Evolutionary conservation across 2,329 filamentous ascomycete genomes (phyloP).

Genomic region (Aureobasidium sp.): DNA sequence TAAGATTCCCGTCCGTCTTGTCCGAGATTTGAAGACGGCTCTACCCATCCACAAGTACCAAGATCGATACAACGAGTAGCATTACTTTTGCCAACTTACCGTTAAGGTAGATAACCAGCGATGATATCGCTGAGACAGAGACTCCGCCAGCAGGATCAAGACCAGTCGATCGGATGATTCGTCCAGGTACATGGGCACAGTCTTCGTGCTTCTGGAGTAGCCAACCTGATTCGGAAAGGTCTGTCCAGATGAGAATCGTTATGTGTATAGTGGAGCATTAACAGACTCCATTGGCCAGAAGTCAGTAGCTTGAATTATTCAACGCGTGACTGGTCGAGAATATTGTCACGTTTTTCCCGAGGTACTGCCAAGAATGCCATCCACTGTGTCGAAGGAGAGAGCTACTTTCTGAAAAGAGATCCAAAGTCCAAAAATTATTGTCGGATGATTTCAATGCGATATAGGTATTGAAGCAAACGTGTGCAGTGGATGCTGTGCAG

Average conservation of each 20-base stretch:
- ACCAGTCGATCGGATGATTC: not conserved
- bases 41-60: not conserved
- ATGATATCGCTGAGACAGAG: not conserved
- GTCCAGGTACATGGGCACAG: not conserved
- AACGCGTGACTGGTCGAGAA: not conserved
- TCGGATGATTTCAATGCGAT: not conserved
- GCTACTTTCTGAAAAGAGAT: not conserved
- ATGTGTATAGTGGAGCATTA: slow-evolving; percentile 5
- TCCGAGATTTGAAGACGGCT: not conserved
- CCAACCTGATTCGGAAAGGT: not conserved
- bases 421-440: not conserved
- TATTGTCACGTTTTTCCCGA: not conserved
- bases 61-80: not conserved
- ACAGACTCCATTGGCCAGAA: slow-evolving; percentile 6
- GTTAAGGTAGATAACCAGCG: not conserved
- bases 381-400: not conserved
- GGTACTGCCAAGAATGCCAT: not conserved
- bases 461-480: slow-evolving; percentile 12
- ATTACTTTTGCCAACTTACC: slow-evolving; percentile 1
- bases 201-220: not conserved
- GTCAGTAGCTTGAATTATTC: not conserved
- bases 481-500: slow-evolving; percentile 2
- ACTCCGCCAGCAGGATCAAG: not conserved
- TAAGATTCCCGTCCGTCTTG: not conserved
- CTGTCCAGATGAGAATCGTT: slow-evolving; percentile 1